These are phyloP conservation scores for Chloranthus sessilifolius DNA, from an alignment of 164 flowering plant genomes.

Conservation along the genomic window DNA sequence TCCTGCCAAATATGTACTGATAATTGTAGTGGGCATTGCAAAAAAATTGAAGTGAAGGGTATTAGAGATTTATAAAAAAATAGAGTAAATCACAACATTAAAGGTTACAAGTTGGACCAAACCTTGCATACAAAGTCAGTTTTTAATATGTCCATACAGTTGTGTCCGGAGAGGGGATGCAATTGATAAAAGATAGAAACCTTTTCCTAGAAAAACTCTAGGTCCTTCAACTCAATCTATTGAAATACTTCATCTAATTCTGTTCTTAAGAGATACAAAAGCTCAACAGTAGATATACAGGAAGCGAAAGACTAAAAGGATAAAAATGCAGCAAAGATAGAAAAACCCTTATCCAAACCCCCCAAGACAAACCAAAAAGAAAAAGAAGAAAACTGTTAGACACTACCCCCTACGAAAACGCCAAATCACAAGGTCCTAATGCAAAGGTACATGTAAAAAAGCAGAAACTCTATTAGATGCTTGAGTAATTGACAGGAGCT, in stretches of 20 bases:
- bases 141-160: too few relatives aligned
- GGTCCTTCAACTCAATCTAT: neutral
- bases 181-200: too few relatives aligned
- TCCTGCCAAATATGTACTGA: too few relatives aligned
- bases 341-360: slow-evolving; percentile 5
- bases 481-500: too few relatives aligned
- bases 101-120: too few relatives aligned
- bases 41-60: too few relatives aligned
- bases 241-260: neutral
- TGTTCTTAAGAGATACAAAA: slow-evolving; percentile 7
- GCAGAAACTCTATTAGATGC: slow-evolving; percentile 1
- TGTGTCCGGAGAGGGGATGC: too few relatives aligned
- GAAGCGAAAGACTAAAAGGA: neutral
- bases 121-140: too few relatives aligned
- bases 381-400: slow-evolving; percentile 10
- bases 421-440: slow-evolving; percentile 4
- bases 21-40: too few relatives aligned
- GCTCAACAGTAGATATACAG: slow-evolving; percentile 11
- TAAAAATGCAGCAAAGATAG: neutral
- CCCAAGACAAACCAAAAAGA: neutral
- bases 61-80: too few relatives aligned
- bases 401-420: slow-evolving; percentile 4
- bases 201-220: too few relatives aligned
- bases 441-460: neutral
- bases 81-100: too few relatives aligned